These are phyloP conservation scores for Clonostachys sp. DNA, from an alignment of 2,329 filamentous ascomycete species.

Conservation along the genomic window DNA sequence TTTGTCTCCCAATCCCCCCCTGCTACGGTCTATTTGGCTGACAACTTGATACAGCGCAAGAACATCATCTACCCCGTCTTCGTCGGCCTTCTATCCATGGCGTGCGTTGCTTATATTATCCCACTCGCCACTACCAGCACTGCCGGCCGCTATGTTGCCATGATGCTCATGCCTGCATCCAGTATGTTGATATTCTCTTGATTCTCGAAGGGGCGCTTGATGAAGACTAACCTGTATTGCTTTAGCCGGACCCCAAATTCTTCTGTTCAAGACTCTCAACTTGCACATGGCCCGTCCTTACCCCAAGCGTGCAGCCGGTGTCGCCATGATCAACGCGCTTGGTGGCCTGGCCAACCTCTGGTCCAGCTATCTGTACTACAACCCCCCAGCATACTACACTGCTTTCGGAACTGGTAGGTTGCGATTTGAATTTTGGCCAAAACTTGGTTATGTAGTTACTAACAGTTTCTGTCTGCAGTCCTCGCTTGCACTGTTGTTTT, in stretches of 20 bases:
- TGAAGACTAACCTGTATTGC: too few species aligned
- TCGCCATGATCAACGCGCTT: slow-evolving; percentile 68
- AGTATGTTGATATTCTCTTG: too few species aligned
- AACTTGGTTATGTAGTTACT: not conserved
- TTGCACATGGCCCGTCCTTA: slow-evolving; percentile 65
- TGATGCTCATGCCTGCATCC: slow-evolving; percentile 25
- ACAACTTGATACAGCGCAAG: slow-evolving; percentile 48
- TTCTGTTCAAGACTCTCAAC: slow-evolving; percentile 67
- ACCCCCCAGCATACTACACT: slow-evolving; percentile 10
- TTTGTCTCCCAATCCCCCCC: not conserved
- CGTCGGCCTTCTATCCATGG: slow-evolving; percentile 52
- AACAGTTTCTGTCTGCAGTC: slow-evolving; percentile 1
- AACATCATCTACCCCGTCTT: slow-evolving; percentile 68
- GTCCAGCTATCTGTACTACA: slow-evolving; percentile 57
- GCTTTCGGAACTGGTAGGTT: slow-evolving; percentile 10
- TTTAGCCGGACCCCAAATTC: slow-evolving; percentile 6
- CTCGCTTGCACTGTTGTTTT: slow-evolving; percentile 11
- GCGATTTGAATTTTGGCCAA: not conserved
- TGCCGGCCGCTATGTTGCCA: slow-evolving; percentile 54
- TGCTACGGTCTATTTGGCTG: too few species aligned
- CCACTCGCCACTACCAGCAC: slow-evolving; percentile 54
- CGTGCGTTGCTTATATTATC: slow-evolving; percentile 60
- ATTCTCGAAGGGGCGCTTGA: too few species aligned
- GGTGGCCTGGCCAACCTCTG: slow-evolving; percentile 52
- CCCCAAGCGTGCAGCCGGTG: slow-evolving; percentile 61